A percentile compares a stretch with the other conserved stretches of the same genome.
Evolutionary conservation across 345 rosid genomes (phyloP).

Genomic region (Pistacia vera): DNA sequence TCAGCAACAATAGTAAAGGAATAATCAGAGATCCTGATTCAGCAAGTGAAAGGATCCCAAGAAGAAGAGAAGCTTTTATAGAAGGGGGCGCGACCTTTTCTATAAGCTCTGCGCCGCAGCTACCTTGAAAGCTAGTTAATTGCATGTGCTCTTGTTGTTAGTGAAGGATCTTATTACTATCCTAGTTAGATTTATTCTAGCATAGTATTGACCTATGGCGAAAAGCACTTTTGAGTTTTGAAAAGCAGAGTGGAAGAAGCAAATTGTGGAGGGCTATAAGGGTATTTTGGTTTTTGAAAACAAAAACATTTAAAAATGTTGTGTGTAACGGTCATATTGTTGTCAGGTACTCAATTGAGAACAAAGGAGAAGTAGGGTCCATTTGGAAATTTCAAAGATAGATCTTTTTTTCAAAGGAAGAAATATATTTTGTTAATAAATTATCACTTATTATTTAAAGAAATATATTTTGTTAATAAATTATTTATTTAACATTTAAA

Average conservation of each 20-base stretch:
- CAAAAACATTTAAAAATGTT: slow-evolving; percentile 25
- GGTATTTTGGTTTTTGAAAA: slow-evolving; percentile 1
- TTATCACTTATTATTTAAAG: no score
- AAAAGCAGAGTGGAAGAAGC: slow-evolving; percentile 30
- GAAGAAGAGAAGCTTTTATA: background rate
- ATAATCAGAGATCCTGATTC: no score
- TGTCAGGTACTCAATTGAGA: slow-evolving; percentile 35
- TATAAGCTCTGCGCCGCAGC: background rate
- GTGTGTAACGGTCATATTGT: slow-evolving; percentile 60
- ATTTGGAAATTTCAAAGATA: background rate
- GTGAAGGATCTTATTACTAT: background rate
- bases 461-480: no score
- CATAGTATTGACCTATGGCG: no score
- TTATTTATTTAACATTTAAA: no score
- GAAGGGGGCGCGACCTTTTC: background rate
- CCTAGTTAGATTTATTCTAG: background rate
- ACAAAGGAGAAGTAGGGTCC: slow-evolving; percentile 24
- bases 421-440: no score
- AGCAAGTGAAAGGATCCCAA: background rate
- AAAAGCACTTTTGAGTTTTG: background rate
- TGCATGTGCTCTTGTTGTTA: background rate
- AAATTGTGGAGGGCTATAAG: slow-evolving; percentile 20
- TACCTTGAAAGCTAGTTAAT: background rate
- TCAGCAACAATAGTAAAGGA: background rate
- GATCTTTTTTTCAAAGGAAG: background rate